Conservation (phyloP, 371 early-diverging fungal species). For the Mucor ambiguus region DNA sequence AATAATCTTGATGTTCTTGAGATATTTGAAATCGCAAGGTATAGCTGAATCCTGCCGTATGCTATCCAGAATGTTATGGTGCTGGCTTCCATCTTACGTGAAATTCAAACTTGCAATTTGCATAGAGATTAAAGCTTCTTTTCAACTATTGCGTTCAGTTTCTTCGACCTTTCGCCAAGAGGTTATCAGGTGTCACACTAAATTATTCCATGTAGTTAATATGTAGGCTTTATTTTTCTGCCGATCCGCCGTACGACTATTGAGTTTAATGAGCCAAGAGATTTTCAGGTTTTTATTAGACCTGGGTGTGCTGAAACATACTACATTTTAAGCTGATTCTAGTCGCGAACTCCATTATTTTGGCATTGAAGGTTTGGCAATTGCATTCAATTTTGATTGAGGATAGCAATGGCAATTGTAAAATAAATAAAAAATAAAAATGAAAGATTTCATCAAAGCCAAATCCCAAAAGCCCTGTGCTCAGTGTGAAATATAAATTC, state of each 20-base stretch:
- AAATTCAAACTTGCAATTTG: neutral
- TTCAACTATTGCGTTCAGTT: neutral
- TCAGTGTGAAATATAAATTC: neutral
- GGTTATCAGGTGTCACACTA: neutral
- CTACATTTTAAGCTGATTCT: no score
- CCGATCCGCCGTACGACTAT: slow-evolving; percentile 14
- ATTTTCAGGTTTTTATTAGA: neutral
- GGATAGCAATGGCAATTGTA: neutral
- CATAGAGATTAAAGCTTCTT: no score
- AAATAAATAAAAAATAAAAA: neutral
- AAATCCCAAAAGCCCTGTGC: neutral
- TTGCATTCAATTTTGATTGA: neutral
- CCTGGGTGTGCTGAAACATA: neutral
- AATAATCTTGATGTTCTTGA: neutral
- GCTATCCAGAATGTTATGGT: neutral
- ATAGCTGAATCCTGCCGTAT: neutral
- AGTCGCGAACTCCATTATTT: no score
- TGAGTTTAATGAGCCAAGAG: slow-evolving; percentile 12
- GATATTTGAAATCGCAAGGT: neutral
- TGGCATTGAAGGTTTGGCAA: neutral
- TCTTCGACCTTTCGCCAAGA: slow-evolving; percentile 10
- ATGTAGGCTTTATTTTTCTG: slow-evolving; percentile 9
- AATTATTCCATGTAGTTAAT: neutral
- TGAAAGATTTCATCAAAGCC: neutral
- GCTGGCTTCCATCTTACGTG: neutral